phyloP scores from a whole-genome alignment of 352 stramenopile species.

The Phytophthora ramorum region DNA sequence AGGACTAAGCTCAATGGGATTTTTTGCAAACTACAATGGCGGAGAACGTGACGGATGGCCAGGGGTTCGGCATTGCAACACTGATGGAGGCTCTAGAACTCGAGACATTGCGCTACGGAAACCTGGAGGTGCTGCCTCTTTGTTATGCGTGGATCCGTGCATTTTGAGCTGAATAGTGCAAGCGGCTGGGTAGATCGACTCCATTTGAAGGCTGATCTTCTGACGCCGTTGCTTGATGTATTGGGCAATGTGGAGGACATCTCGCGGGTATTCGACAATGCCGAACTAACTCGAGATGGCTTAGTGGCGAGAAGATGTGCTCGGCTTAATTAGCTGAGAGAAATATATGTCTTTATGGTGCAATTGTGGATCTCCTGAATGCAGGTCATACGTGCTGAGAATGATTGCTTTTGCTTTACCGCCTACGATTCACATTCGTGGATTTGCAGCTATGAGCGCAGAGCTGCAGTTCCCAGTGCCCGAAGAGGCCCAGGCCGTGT shows the following conservation, averaged over 20 bases:
- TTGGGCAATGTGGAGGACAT: constrained; percentile 13
- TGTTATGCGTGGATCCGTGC: not conserved
- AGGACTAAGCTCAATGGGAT: constrained; percentile 7
- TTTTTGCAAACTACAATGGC: constrained; percentile 14
- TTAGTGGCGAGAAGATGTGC: not conserved
- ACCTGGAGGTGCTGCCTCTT: constrained; percentile 14
- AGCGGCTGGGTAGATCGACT: constrained; percentile 2
- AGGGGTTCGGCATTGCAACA: not conserved
- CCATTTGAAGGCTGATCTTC: not conserved
- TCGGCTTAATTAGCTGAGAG: too few species aligned
- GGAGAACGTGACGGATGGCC: constrained; percentile 5
- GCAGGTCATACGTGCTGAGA: not conserved
- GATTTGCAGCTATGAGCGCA: not conserved
- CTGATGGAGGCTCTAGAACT: constrained; percentile 7
- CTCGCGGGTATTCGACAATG: constrained; percentile 1
- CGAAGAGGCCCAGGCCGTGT: constrained; percentile 9
- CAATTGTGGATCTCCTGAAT: too few species aligned
- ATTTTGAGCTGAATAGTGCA: constrained; percentile 3
- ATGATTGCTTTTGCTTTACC: not conserved
- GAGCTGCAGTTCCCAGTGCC: not conserved
- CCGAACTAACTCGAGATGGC: not conserved
- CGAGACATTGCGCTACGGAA: constrained; percentile 8
- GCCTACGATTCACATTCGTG: not conserved
- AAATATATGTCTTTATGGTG: too few species aligned
- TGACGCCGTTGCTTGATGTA: constrained; percentile 1